Conservation (phyloP, 2,329 filamentous ascomycete genomes). For the Coniochaeta pulveracea region DNA sequence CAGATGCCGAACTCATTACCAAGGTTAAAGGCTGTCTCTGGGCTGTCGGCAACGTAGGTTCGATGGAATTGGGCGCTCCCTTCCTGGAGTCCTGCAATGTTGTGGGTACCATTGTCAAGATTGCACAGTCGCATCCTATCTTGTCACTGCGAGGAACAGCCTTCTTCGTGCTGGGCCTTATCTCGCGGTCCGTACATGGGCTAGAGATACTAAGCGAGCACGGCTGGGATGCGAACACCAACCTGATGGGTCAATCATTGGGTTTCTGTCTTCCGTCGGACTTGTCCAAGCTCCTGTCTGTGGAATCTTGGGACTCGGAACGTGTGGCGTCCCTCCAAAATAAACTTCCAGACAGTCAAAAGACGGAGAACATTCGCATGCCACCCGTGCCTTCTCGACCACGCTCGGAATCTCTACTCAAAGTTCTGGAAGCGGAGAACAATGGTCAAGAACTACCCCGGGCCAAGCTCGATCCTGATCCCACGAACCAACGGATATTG, state of each 20-base stretch:
- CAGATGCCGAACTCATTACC: conserved; percentile 74
- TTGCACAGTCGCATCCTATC: conserved; percentile 79
- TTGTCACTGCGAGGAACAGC: conserved; percentile 91
- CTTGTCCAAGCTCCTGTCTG: conserved; percentile 67
- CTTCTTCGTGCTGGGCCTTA: conserved; percentile 88
- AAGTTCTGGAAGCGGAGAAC: conserved; percentile 13
- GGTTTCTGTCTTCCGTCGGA: conserved; percentile 80
- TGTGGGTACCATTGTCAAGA: conserved; percentile 74
- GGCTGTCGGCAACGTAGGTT: conserved; percentile 96
- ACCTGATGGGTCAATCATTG: conserved; percentile 68
- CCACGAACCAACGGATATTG: conserved; percentile 63
- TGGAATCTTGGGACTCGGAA: conserved; percentile 47
- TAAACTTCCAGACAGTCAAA: conserved; percentile 37
- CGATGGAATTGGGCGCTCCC: conserved; percentile 91
- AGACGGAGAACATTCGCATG: conserved; percentile 35
- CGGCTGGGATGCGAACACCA: conserved; percentile 89
- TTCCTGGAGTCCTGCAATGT: conserved; percentile 88
- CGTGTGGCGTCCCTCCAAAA: conserved; percentile 34
- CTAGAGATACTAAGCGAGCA: conserved; percentile 81
- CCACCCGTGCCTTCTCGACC: conserved; percentile 28
- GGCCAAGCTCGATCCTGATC: conserved; percentile 26
- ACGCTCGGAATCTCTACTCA: conserved; percentile 22
- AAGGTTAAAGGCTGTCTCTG: conserved; percentile 96
- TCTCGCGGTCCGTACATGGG: conserved; percentile 84
- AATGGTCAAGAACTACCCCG: conserved; percentile 12